phyloP scores from a whole-genome alignment of 768 basidiomycete species.

The Mycena amicta region DNA sequence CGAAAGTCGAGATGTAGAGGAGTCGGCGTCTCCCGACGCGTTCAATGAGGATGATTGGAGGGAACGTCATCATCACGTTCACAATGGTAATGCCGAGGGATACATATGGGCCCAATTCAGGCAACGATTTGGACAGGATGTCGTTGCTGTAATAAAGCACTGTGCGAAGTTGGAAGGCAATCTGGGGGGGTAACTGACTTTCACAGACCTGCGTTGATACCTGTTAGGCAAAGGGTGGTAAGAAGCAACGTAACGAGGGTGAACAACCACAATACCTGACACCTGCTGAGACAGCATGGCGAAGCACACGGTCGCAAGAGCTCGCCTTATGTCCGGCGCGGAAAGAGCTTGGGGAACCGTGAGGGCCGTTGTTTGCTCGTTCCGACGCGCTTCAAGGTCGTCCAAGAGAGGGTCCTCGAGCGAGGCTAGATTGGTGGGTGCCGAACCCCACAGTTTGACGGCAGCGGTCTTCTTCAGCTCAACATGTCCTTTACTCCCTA shows the following conservation, averaged over 20 bases:
- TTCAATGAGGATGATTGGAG: conserved; percentile 88
- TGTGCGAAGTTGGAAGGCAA: conserved; percentile 25
- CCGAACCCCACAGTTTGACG: conserved; percentile 55
- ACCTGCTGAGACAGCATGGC: conserved; percentile 80
- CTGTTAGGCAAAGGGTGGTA: conserved; percentile 33
- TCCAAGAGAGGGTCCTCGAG: conserved; percentile 47
- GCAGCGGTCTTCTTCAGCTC: conserved; percentile 53
- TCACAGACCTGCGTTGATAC: conserved; percentile 70
- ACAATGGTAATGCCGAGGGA: conserved; percentile 84
- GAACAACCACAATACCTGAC: conserved; percentile 57
- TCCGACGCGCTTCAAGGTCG: conserved; percentile 30
- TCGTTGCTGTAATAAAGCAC: conserved; percentile 92
- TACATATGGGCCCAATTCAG: conserved; percentile 77
- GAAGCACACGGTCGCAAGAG: conserved; percentile 66
- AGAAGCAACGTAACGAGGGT: conserved; percentile 6
- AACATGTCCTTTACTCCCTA: conserved; percentile 49
- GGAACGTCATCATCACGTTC: conserved; percentile 83
- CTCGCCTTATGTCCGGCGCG: conserved; percentile 56
- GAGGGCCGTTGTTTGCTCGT: conserved; percentile 33
- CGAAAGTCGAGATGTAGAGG: conserved; percentile 64
- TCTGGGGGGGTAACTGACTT: conserved; percentile 3
- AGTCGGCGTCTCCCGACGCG: conserved; percentile 73
- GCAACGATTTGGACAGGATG: conserved; percentile 80
- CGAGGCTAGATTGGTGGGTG: conserved; percentile 24
- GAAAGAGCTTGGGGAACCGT: conserved; percentile 57